phyloP scores from a whole-genome alignment of 1,284 basidiomycete genomes.

The Wallemia ichthyophaga region DNA sequence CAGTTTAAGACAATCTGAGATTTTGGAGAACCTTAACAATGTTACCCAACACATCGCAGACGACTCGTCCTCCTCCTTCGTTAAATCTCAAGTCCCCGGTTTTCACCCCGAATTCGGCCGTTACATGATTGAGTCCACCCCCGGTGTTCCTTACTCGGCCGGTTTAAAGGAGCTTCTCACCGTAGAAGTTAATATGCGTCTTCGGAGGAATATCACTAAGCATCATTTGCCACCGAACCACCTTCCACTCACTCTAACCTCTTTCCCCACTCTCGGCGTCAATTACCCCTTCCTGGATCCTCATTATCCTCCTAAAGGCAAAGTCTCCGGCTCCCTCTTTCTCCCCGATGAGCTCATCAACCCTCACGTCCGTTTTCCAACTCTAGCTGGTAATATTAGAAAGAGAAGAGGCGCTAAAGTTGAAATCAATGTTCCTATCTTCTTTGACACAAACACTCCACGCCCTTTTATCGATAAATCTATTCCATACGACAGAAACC shows the following conservation, averaged over 20 bases:
- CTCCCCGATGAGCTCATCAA: conserved; percentile 88
- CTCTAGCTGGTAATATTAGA: conserved; percentile 83
- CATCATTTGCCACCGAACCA: conserved; percentile 59
- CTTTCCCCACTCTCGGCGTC: conserved; percentile 75
- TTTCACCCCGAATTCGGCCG: conserved; percentile 97
- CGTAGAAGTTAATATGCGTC: conserved; percentile 84
- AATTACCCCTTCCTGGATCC: conserved; percentile 78
- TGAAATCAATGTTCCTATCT: conserved; percentile 81
- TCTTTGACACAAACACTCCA: conserved; percentile 59
- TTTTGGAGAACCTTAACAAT: conserved; percentile 45
- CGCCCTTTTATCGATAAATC: conserved; percentile 67
- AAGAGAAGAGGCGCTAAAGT: conserved; percentile 71
- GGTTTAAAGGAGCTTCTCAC: conserved; percentile 51
- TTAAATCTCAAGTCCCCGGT: conserved; percentile 49
- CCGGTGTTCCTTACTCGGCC: conserved; percentile 74
- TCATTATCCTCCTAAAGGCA: conserved; percentile 40
- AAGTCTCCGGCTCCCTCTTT: conserved; percentile 70
- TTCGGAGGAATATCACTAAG: conserved; percentile 56
- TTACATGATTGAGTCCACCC: conserved; percentile 96
- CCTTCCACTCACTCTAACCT: conserved; percentile 71
- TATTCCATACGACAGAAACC: conserved; percentile 48
- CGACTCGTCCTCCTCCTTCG: conserved; percentile 24
- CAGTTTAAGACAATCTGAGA: conserved; percentile 75
- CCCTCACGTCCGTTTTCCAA: conserved; percentile 91
- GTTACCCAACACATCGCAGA: conserved; percentile 34